Conservation (phyloP, 768 basidiomycete species). For the Coprinellus micaceus region DNA sequence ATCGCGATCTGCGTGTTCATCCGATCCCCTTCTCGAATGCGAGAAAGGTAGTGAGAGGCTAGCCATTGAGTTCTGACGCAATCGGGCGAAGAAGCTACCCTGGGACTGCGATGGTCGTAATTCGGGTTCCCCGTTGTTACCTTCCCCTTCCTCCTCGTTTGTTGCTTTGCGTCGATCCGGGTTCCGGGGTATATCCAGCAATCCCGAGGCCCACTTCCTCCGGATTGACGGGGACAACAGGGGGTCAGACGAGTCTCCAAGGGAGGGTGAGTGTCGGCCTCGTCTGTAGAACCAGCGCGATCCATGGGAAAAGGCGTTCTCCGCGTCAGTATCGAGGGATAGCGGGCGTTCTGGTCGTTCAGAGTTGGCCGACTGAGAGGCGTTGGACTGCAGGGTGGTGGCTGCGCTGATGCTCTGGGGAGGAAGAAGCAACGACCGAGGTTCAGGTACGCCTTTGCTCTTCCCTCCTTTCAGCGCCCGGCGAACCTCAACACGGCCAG, state of each 20-base stretch:
- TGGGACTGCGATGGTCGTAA: conserved; percentile 2
- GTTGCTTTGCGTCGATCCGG: not conserved
- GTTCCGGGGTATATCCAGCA: conserved; percentile 24
- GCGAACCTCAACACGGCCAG: conserved; percentile 73
- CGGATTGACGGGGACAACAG: conserved; percentile 40
- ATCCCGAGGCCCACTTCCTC: conserved; percentile 46
- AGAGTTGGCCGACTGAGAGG: conserved; percentile 29
- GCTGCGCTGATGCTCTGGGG: conserved; percentile 11
- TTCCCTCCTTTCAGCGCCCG: conserved; percentile 39
- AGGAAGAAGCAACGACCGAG: conserved; percentile 19
- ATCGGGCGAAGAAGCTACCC: conserved; percentile 6
- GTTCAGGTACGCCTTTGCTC: conserved; percentile 20
- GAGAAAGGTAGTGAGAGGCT: not conserved
- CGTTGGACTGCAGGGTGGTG: conserved; percentile 9
- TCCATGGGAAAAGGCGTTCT: conserved; percentile 61
- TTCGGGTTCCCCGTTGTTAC: not conserved
- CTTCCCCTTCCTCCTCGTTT: not conserved
- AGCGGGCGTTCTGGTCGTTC: conserved; percentile 52
- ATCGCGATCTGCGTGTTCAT: not conserved
- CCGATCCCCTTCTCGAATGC: conserved; percentile 1
- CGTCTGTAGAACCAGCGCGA: conserved; percentile 55
- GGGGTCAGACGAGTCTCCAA: conserved; percentile 29
- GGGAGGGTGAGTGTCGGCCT: conserved; percentile 34
- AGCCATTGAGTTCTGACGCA: conserved; percentile 3
- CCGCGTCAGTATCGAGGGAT: conserved; percentile 77